Percentiles rank a stretch among this genome's conserved stretches.
Evolutionary conservation across 208 protist species (phyloP).

Genomic region (Balamuthia mandrillaris): DNA sequence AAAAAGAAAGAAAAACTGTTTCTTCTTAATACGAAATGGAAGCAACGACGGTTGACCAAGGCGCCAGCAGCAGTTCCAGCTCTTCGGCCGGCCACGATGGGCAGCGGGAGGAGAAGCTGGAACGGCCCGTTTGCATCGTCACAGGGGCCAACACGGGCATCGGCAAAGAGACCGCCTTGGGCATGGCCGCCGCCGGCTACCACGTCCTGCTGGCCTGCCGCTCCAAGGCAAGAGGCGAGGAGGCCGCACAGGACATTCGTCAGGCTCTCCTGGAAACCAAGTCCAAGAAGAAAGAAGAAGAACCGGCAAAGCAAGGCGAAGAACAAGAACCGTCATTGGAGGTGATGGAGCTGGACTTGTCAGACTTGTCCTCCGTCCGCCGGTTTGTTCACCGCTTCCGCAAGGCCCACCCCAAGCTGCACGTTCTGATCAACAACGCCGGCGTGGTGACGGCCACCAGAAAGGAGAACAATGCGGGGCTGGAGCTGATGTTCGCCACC

Average conservation of each 20-base stretch:
- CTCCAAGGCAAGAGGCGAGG: background rate
- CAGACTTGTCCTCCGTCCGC: constrained; percentile 9
- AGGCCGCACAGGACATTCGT: background rate
- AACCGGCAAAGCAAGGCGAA: background rate
- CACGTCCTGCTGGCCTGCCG: constrained; percentile 12
- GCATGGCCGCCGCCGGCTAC: background rate
- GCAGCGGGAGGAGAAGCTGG: no score
- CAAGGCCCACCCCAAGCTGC: background rate
- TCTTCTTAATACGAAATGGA: no score
- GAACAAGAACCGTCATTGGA: constrained; percentile 13
- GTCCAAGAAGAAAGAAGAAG: background rate
- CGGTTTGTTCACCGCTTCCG: background rate
- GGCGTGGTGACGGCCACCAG: background rate
- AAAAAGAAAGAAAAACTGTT: no score
- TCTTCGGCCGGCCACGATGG: no score
- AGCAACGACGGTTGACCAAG: no score
- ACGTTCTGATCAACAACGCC: constrained; percentile 19
- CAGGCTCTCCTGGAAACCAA: background rate
- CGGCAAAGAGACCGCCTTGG: constrained; percentile 13
- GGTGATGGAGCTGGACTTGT: constrained; percentile 9
- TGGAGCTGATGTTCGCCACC: constrained; percentile 33
- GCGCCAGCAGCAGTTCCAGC: no score
- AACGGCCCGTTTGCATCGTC: constrained; percentile 3
- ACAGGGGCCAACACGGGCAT: constrained; percentile 23
- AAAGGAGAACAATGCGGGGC: background rate